phyloP scores from a whole-genome alignment of 257 asterid species.

The Rubia yunnanensis region DNA sequence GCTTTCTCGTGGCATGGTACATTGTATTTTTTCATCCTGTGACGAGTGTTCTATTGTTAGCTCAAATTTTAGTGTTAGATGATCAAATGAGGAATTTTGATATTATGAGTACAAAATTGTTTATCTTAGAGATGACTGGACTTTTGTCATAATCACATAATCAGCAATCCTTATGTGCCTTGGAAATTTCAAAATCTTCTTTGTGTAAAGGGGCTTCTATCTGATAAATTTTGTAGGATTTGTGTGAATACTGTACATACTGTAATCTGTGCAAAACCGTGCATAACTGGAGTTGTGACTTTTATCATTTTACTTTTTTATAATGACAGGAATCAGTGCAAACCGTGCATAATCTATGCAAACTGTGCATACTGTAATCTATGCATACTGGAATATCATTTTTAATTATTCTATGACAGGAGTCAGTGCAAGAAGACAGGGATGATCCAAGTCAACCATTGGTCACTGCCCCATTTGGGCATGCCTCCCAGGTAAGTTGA shows the following conservation, averaged over 20 bases:
- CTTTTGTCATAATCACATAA: background rate
- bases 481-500: constrained; percentile 89
- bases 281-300: no score
- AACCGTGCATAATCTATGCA: background rate
- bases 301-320: no score
- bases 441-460: constrained; percentile 91
- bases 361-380: background rate
- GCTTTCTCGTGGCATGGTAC: constrained; percentile 91
- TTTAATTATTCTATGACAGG: constrained; percentile 23
- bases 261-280: no score
- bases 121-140: background rate
- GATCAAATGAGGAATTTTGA: background rate
- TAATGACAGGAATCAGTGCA: no score
- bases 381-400: constrained; percentile 16
- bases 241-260: background rate
- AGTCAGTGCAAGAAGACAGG: constrained; percentile 69
- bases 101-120: background rate
- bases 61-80: background rate
- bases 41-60: background rate
- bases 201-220: no score
- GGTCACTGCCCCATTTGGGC: constrained; percentile 99
- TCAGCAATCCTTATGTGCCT: background rate
- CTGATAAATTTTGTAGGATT: background rate
- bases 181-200: background rate
- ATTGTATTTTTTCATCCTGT: constrained; percentile 10